Conservation (phyloP, 192 early-diverging fungal species). For the Backusella sp. region DNA sequence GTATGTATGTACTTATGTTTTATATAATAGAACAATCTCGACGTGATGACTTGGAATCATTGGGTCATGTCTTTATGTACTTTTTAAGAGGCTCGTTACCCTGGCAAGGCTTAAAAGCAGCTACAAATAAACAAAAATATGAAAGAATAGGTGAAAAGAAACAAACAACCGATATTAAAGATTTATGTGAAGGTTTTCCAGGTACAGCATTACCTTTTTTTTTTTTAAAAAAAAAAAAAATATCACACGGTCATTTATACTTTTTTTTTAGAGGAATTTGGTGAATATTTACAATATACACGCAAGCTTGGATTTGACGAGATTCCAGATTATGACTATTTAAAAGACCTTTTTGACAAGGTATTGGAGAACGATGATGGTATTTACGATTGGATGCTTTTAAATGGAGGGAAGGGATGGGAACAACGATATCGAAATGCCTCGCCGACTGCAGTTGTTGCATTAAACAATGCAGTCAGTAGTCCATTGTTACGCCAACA, state of each 20-base stretch:
- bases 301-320: constrained; percentile 92
- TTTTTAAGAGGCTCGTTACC: constrained; percentile 90
- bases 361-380: constrained; percentile 81
- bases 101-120: constrained; percentile 97
- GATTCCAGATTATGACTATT: constrained; percentile 91
- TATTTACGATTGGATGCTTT: constrained; percentile 92
- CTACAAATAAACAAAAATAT: constrained; percentile 98
- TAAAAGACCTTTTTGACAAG: constrained; percentile 81
- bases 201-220: constrained; percentile 30
- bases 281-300: constrained; percentile 83
- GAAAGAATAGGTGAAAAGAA: constrained; percentile 99
- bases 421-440: constrained; percentile 15
- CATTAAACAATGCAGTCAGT: constrained; percentile 16
- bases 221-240: background rate
- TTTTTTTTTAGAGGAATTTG: constrained; percentile 71
- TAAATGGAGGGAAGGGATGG: constrained; percentile 54
- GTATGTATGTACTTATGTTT: background rate
- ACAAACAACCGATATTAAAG: constrained; percentile 82
- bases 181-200: constrained; percentile 88
- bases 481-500: background rate
- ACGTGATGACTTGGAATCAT: constrained; percentile 93
- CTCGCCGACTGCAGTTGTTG: background rate
- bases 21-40: constrained; percentile 85
- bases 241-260: background rate
- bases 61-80: constrained; percentile 98